phyloP scores from a whole-genome alignment of 192 early-diverging fungal species.

The Diversispora eburnea region DNA sequence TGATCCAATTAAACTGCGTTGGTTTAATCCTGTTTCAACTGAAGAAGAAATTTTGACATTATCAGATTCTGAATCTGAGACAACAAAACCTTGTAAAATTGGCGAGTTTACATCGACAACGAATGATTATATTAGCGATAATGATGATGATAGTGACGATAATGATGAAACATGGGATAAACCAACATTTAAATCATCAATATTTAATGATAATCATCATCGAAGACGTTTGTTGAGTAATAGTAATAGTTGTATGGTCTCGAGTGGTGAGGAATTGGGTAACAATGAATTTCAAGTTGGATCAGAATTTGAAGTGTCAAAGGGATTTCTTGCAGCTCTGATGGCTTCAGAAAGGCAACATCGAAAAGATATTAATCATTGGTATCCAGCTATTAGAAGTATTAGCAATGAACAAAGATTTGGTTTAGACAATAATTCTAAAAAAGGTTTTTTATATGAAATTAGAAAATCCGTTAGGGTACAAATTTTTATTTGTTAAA shows the following conservation, averaged over 20 bases:
- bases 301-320: constrained; percentile 22
- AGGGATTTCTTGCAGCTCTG: constrained; percentile 21
- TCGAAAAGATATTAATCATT: constrained; percentile 20
- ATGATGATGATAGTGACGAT: neutral
- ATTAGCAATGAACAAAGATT: constrained; percentile 26
- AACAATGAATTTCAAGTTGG: constrained; percentile 22
- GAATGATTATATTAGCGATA: no score
- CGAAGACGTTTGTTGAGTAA: neutral
- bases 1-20: constrained; percentile 16
- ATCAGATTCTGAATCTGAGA: constrained; percentile 21
- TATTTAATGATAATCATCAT: constrained; percentile 8
- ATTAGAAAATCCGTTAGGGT: constrained; percentile 1
- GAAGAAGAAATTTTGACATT: constrained; percentile 16
- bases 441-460: constrained; percentile 25
- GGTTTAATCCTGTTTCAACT: neutral
- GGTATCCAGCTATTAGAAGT: constrained; percentile 23
- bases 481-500: no score
- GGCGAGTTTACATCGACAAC: no score
- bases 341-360: constrained; percentile 26
- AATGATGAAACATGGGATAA: neutral
- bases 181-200: neutral
- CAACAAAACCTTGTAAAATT: neutral
- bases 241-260: neutral
- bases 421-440: constrained; percentile 4
- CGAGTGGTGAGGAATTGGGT: neutral